phyloP scores from a whole-genome alignment of 768 basidiomycete species.

The Serendipita indica region DNA sequence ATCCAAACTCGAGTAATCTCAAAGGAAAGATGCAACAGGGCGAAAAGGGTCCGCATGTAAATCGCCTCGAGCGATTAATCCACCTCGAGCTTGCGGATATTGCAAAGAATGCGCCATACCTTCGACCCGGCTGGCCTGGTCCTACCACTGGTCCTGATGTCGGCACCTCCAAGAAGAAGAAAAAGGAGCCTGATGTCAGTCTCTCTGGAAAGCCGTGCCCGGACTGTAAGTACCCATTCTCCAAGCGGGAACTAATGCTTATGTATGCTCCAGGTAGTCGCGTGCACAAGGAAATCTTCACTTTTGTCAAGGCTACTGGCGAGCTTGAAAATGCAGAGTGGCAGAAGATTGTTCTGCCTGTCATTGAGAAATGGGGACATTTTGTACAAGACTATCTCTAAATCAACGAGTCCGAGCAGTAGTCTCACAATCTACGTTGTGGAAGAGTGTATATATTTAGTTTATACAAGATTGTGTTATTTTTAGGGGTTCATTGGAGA shows the following conservation, averaged over 20 bases:
- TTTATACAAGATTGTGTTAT: too few species aligned
- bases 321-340: conserved; percentile 51
- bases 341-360: conserved; percentile 56
- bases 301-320: conserved; percentile 46
- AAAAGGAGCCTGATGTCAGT: background rate
- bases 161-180: background rate
- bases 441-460: too few species aligned
- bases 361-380: conserved; percentile 62
- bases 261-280: conserved; percentile 33
- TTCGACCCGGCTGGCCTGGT: too few species aligned
- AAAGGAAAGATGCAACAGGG: conserved; percentile 52
- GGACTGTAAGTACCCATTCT: conserved; percentile 34
- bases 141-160: background rate
- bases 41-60: conserved; percentile 46
- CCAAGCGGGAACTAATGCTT: conserved; percentile 11
- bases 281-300: conserved; percentile 66
- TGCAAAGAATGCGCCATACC: conserved; percentile 40
- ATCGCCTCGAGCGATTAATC: conserved; percentile 62
- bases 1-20: conserved; percentile 34
- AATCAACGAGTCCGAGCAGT: too few species aligned
- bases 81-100: conserved; percentile 71
- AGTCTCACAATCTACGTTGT: too few species aligned
- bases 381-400: conserved; percentile 32
- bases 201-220: conserved; percentile 22
- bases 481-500: too few species aligned